Percentiles rank a stretch among this genome's conserved stretches.
These are phyloP conservation scores for Linanthus parryae DNA, from an alignment of 148 eudicot genomes.

Conservation along the genomic window DNA sequence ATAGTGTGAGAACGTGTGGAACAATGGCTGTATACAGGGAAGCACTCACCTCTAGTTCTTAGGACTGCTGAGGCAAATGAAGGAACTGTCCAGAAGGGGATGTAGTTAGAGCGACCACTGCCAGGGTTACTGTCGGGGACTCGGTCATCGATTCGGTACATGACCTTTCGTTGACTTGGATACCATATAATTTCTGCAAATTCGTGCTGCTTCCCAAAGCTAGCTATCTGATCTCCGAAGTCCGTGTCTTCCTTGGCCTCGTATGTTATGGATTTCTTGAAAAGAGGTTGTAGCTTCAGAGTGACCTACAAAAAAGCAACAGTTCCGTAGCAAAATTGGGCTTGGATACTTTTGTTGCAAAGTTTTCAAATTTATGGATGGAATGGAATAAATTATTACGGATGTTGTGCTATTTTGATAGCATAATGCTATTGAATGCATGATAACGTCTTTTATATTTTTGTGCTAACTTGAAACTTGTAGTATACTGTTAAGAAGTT, in stretches of 20 bases:
- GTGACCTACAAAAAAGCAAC: too few species aligned
- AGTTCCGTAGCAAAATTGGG: too few species aligned
- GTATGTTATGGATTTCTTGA: constrained; percentile 49
- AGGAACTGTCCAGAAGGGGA: constrained; percentile 41
- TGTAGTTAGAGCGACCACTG: constrained; percentile 37
- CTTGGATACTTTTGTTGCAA: too few species aligned
- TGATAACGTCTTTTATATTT: too few species aligned
- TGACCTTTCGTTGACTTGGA: constrained; percentile 46
- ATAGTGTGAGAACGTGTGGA: too few species aligned
- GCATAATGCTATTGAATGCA: too few species aligned
- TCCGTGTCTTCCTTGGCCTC: constrained; percentile 26
- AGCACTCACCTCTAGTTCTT: constrained; percentile 37
- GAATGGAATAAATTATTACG: too few species aligned
- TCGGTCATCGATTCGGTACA: constrained; percentile 59
- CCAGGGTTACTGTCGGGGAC: constrained; percentile 33
- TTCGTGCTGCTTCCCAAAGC: constrained; percentile 51
- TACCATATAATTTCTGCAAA: constrained; percentile 67
- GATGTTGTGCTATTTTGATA: too few species aligned
- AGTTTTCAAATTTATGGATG: too few species aligned
- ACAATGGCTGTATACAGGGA: too few species aligned
- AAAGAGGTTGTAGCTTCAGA: constrained; percentile 49
- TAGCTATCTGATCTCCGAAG: constrained; percentile 36
- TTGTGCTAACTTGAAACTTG: too few species aligned
- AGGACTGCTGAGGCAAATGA: constrained; percentile 24
- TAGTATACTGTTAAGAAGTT: too few species aligned